These are phyloP conservation scores for Metarhizium humberi DNA, from an alignment of 2,329 filamentous ascomycete species.

Conservation along the genomic window DNA sequence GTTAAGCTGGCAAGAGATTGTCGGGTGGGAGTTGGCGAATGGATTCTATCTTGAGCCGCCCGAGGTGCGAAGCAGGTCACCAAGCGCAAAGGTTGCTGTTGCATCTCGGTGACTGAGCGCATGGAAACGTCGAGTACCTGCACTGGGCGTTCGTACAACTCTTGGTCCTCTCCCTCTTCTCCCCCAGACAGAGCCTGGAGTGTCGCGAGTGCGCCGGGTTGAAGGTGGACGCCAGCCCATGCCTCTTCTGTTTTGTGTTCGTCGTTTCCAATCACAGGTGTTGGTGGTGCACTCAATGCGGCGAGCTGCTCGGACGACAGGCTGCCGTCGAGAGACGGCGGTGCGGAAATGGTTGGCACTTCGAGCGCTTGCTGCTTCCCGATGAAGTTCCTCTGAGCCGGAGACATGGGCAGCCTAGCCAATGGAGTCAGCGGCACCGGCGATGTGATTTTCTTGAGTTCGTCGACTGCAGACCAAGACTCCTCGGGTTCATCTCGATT, in stretches of 20 bases:
- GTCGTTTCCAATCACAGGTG: slow-evolving; percentile 58
- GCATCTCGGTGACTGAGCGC: slow-evolving; percentile 31
- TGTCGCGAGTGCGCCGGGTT: slow-evolving; percentile 71
- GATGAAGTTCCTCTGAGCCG: slow-evolving; percentile 64
- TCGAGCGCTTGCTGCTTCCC: slow-evolving; percentile 50
- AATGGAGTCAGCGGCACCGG: slow-evolving; percentile 56
- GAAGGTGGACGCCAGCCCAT: slow-evolving; percentile 68
- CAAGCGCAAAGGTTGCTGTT: slow-evolving; percentile 40
- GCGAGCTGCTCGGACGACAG: slow-evolving; percentile 82
- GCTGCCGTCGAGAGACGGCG: slow-evolving; percentile 85
- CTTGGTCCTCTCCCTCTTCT: slow-evolving; percentile 34
- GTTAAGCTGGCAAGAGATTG: slow-evolving; percentile 65
- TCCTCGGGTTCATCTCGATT: slow-evolving; percentile 25
- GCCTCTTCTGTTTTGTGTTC: slow-evolving; percentile 46
- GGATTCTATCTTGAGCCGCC: slow-evolving; percentile 10
- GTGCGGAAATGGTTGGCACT: slow-evolving; percentile 66
- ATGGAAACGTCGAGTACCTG: slow-evolving; percentile 36
- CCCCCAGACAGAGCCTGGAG: slow-evolving; percentile 61
- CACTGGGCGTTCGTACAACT: slow-evolving; percentile 43
- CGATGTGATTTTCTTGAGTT: slow-evolving; percentile 41
- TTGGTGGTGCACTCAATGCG: slow-evolving; percentile 72
- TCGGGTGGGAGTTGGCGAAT: slow-evolving; percentile 24
- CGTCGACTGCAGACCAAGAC: slow-evolving; percentile 33
- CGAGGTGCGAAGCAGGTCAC: slow-evolving; percentile 31
- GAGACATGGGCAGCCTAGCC: slow-evolving; percentile 64